phyloP scores from a whole-genome alignment of 805 yeast species.

The Myxozyma mucilagina region DNA sequence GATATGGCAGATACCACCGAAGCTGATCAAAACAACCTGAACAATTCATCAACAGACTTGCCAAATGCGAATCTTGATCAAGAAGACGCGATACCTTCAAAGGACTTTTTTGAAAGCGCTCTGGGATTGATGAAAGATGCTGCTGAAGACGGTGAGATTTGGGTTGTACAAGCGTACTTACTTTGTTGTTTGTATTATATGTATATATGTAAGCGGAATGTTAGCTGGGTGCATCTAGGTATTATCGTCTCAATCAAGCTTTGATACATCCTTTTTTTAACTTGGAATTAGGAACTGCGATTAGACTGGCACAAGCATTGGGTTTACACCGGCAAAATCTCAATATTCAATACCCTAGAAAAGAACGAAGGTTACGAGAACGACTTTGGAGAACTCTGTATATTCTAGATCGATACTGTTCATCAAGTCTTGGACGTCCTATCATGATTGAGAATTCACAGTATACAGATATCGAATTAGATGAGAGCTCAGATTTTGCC shows the following conservation, averaged over 20 bases:
- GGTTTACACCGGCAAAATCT: constrained; percentile 41
- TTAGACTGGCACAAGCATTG: constrained; percentile 48
- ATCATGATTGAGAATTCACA: constrained; percentile 28
- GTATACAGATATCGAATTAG: constrained; percentile 22
- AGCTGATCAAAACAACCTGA: background rate
- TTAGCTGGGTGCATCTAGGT: constrained; percentile 50
- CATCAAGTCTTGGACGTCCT: constrained; percentile 31
- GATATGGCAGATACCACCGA: background rate
- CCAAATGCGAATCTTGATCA: background rate
- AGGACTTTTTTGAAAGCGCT: constrained; percentile 43
- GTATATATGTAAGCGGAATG: constrained; percentile 43
- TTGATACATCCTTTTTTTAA: too few relatives aligned
- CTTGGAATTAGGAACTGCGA: constrained; percentile 37
- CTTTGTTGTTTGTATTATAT: constrained; percentile 47
- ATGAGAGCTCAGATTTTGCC: constrained; percentile 4
- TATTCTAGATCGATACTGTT: constrained; percentile 28
- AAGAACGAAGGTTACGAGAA: constrained; percentile 24
- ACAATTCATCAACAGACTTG: background rate
- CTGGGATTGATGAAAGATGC: constrained; percentile 39
- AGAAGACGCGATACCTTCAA: constrained; percentile 33
- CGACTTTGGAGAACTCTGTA: constrained; percentile 31
- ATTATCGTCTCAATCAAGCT: background rate
- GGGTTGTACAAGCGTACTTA: constrained; percentile 47
- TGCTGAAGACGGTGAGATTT: constrained; percentile 45
- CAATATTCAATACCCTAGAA: constrained; percentile 30